Conservation (phyloP, 73 alveolate genomes). For the Symbiodinium natans region DNA sequence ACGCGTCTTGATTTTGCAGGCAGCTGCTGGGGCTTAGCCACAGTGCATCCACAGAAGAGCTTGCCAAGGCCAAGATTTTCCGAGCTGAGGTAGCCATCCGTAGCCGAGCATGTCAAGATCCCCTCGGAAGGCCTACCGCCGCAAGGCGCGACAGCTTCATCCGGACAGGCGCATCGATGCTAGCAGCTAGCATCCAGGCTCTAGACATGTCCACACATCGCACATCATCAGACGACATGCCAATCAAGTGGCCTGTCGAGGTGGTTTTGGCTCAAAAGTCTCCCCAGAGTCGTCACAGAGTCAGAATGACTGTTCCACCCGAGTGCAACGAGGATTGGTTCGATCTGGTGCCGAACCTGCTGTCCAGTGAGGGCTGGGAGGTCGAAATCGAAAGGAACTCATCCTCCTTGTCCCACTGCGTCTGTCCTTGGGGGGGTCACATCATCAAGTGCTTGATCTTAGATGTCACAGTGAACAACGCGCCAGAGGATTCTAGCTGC, state of each 20-base stretch:
- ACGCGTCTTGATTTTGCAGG: not conserved
- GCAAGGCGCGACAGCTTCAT: not conserved
- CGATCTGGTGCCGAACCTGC: constrained; percentile 30
- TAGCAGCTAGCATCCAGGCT: too few relatives aligned
- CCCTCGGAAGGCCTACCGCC: constrained; percentile 15
- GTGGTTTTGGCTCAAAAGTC: not conserved
- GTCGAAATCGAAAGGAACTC: constrained; percentile 8
- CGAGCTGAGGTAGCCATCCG: too few relatives aligned
- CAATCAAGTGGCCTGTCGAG: too few relatives aligned
- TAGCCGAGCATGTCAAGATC: too few relatives aligned
- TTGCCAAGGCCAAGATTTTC: not conserved
- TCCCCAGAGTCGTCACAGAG: too few relatives aligned
- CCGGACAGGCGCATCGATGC: constrained; percentile 43
- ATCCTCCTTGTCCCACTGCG: constrained; percentile 29
- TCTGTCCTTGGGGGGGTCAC: constrained; percentile 60
- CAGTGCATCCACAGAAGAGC: not conserved
- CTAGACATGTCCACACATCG: too few relatives aligned
- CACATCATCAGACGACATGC: too few relatives aligned
- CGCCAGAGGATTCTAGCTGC: constrained; percentile 10
- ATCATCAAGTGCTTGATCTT: constrained; percentile 28
- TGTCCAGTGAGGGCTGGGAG: constrained; percentile 60
- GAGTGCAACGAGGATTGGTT: constrained; percentile 65
- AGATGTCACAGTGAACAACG: constrained; percentile 28
- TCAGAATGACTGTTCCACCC: constrained; percentile 19
- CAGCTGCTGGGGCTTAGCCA: constrained; percentile 1